Conservation (phyloP, 495 filamentous ascomycete species). For the Annulohypoxylon bovei region DNA sequence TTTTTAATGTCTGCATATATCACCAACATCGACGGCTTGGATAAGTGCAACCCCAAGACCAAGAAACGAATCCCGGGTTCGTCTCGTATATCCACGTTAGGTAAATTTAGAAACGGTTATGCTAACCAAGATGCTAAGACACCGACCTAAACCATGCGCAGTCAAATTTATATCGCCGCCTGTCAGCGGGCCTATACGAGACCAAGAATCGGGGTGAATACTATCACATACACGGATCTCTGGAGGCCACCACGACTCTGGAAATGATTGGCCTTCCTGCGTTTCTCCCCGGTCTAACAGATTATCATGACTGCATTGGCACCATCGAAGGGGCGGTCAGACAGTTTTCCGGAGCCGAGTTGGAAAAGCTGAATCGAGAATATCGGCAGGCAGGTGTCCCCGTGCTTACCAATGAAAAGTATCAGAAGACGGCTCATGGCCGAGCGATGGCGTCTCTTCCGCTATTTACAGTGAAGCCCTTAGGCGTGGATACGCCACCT, state of each 20-base stretch:
- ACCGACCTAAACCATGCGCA: conserved; percentile 77
- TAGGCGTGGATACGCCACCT: conserved; percentile 60
- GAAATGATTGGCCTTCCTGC: conserved; percentile 77
- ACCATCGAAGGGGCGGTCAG: conserved; percentile 73
- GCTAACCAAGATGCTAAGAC: conserved; percentile 58
- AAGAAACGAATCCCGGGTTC: conserved; percentile 71
- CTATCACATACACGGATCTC: conserved; percentile 82
- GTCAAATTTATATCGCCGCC: conserved; percentile 73
- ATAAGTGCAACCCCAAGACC: conserved; percentile 68
- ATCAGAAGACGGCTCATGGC: conserved; percentile 68
- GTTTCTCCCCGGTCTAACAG: conserved; percentile 68
- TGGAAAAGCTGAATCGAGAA: conserved; percentile 71
- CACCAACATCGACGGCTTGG: conserved; percentile 74
- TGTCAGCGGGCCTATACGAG: conserved; percentile 79
- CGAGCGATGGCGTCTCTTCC: conserved; percentile 54
- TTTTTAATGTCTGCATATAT: conserved; percentile 80
- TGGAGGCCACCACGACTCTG: conserved; percentile 74
- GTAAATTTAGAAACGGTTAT: conserved; percentile 12
- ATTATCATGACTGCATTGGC: conserved; percentile 72
- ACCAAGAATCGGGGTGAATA: conserved; percentile 71
- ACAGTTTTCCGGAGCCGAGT: conserved; percentile 67
- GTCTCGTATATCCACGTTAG: conserved; percentile 33
- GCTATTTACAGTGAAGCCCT: conserved; percentile 62
- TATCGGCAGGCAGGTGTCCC: conserved; percentile 73
- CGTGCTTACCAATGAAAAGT: conserved; percentile 72